Conservation (phyloP, 306 rosid genomes). For the Gynostemma pentaphyllum region DNA sequence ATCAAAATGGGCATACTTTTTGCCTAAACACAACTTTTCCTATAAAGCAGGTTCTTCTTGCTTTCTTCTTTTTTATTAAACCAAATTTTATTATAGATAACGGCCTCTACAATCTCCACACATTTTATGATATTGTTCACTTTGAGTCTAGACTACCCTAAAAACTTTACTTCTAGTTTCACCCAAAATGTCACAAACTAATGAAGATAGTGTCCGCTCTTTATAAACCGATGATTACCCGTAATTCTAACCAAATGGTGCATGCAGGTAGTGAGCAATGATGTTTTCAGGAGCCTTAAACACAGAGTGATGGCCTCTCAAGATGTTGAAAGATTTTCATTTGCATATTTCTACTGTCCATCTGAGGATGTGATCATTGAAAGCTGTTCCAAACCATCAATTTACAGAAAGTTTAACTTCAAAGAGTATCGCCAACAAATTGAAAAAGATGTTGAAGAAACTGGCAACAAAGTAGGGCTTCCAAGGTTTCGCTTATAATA, state of each 20-base stretch:
- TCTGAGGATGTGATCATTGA: conserved; percentile 30
- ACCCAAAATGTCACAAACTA: neutral
- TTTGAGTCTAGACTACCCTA: too few species aligned
- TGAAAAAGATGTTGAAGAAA: conserved; percentile 39
- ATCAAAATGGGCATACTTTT: too few species aligned
- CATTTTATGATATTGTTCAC: too few species aligned
- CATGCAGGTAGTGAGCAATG: conserved; percentile 68
- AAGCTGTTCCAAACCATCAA: conserved; percentile 19
- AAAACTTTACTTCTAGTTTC: too few species aligned
- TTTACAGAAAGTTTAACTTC: conserved; percentile 46
- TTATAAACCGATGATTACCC: too few species aligned
- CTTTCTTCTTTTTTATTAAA: too few species aligned
- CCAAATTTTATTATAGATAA: too few species aligned
- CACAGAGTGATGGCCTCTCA: conserved; percentile 40
- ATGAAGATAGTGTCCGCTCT: neutral
- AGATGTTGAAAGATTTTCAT: conserved; percentile 43
- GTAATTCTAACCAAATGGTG: neutral
- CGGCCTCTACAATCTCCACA: too few species aligned
- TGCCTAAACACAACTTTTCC: too few species aligned
- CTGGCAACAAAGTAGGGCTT: conserved; percentile 68
- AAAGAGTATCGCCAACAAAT: conserved; percentile 36
- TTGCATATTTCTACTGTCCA: conserved; percentile 66
- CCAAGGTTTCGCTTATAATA: conserved; percentile 34
- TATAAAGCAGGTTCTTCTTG: too few species aligned
- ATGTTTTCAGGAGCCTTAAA: conserved; percentile 43